Conservation (phyloP, 2,329 filamentous ascomycete species). For the Sarocladium strictum region DNA sequence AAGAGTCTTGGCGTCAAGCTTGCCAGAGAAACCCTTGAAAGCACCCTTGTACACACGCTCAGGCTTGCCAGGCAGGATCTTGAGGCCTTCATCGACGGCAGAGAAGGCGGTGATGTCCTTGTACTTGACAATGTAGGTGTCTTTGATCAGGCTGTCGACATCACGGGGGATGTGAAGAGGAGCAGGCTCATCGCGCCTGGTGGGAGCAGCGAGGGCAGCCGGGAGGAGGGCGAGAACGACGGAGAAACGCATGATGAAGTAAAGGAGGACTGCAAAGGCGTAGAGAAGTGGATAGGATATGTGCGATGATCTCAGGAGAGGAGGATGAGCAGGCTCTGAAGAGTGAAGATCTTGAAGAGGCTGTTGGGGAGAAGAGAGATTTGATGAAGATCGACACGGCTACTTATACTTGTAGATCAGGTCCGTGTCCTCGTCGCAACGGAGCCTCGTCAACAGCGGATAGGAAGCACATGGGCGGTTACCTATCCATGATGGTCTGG, state of each 20-base stretch:
- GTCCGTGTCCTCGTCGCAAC: neutral
- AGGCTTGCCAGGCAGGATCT: slow-evolving; percentile 23
- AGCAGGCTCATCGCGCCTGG: slow-evolving; percentile 25
- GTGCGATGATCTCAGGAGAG: neutral
- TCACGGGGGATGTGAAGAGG: slow-evolving; percentile 27
- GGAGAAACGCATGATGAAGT: slow-evolving; percentile 25
- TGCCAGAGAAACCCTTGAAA: slow-evolving; percentile 24
- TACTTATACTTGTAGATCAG: slow-evolving; percentile 1
- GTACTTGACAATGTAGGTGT: slow-evolving; percentile 33
- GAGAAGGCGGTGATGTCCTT: slow-evolving; percentile 18
- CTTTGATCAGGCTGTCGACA: slow-evolving; percentile 22
- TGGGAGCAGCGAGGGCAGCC: slow-evolving; percentile 24
- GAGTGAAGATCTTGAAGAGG: slow-evolving; percentile 6
- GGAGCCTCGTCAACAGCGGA: too few species aligned
- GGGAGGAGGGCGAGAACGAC: slow-evolving; percentile 27
- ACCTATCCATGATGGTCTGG: neutral
- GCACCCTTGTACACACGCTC: slow-evolving; percentile 23
- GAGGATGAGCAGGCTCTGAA: neutral
- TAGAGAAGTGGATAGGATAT: neutral
- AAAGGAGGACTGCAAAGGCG: neutral
- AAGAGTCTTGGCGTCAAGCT: slow-evolving; percentile 18
- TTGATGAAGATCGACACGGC: neutral
- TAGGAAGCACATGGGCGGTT: too few species aligned
- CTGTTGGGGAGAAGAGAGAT: neutral
- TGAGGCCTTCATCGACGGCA: slow-evolving; percentile 20